Base-by-base conservation (phyloP, 108 stramenopile genomes). In the Nannochloropsis salina region DNA sequence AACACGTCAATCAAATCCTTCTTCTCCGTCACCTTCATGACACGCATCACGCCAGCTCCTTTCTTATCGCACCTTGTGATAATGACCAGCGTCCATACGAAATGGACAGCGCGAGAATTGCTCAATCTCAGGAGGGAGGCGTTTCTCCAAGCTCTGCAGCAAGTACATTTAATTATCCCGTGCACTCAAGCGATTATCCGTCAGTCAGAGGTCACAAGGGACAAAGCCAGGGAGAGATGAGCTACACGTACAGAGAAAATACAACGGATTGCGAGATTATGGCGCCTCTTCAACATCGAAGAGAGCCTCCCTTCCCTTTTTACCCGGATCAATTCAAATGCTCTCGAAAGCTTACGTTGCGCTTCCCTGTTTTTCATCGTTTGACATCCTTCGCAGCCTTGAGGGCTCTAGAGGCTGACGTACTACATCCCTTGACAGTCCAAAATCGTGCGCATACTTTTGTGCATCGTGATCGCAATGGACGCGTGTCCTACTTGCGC, bases 371-470 rank as follows among this genome's bases (percentile, higher is more conserved):
- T 0, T 74, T 74, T 74, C 61, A 74, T 8, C 61, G 61, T 4
- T 74, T 74, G 61, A 74, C 61, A n/a, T n/a, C 61, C 15, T 15
- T 74, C 1, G 61, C 61, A n/a, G 61, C 61, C 2, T n/a, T 74
- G 6, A 15, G 61, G 15, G 61, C 61, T n/a, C 3, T 74, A 6
- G 61, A 74, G 3, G 15, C 61, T 6, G 61, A 74, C 8, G 61
- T 74, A n/a, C 61, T 74, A n/a, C 61, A 74, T n/a, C 61, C 61
- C 20, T n/a, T 74, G 61, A 74, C 61, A 15, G 61, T 74, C 5
- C 61, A 74, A 74, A 74, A 74, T 74, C 61, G 61, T n/a, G n/a
- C n/a, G 61, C 61, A 74, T 74, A 74, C 61, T n/a, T 74, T 74
- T 74, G 61, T 74, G 61, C 61, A 74, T 74, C 61, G 61, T n/a